Conservation (phyloP, 805 yeast genomes). For the Yarrowia sp. region DNA sequence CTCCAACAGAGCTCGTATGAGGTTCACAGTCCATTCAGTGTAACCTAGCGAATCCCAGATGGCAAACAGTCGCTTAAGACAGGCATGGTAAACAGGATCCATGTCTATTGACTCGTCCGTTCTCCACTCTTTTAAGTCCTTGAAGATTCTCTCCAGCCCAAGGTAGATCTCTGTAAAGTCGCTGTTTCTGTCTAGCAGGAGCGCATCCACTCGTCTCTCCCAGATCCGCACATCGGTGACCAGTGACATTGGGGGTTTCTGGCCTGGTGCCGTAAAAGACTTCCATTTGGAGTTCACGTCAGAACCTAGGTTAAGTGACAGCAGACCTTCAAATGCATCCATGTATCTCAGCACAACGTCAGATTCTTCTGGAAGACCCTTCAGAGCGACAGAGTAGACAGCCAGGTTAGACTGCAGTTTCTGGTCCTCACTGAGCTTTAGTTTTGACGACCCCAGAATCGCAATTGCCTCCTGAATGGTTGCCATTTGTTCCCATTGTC, state of each 20-base stretch:
- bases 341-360: conserved; percentile 1
- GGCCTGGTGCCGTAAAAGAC: background rate
- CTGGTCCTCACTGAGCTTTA: background rate
- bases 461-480: background rate
- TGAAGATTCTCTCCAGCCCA: background rate
- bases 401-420: background rate
- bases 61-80: background rate
- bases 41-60: conserved; percentile 1
- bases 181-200: background rate
- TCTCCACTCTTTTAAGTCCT: background rate
- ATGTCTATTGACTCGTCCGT: background rate
- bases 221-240: background rate
- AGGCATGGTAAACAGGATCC: background rate
- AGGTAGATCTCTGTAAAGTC: background rate
- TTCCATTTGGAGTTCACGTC: background rate
- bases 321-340: background rate
- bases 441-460: background rate
- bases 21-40: background rate
- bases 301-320: background rate
- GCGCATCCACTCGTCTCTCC: background rate
- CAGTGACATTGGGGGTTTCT: background rate
- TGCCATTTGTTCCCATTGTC: background rate
- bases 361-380: background rate
- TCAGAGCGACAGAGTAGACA: background rate
- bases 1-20: background rate